phyloP scores from a whole-genome alignment of 1,284 basidiomycete genomes.

The Puccinia brachypodii region DNA sequence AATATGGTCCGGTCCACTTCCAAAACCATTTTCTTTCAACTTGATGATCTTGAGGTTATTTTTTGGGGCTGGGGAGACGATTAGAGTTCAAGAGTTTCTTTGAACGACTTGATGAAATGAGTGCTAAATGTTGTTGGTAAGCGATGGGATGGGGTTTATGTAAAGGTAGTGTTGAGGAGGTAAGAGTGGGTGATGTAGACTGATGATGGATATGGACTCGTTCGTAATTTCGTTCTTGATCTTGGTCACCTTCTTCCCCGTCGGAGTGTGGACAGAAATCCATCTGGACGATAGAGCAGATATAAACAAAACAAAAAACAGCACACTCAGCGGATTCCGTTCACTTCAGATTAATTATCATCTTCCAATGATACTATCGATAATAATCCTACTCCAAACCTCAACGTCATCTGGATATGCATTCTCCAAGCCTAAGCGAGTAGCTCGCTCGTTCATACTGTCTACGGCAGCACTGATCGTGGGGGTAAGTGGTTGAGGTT shows the following conservation, averaged over 20 bases:
- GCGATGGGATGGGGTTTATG: conserved; percentile 44
- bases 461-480: conserved; percentile 16
- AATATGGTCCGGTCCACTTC: neutral
- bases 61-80: neutral
- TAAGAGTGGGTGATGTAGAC: neutral
- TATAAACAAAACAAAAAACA: neutral
- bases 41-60: neutral
- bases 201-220: neutral
- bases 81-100: conserved; percentile 19
- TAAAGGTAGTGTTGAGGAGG: conserved; percentile 8
- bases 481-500: neutral
- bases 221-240: conserved; percentile 4
- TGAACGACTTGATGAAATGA: conserved; percentile 17
- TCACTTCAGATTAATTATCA: neutral
- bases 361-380: neutral
- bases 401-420: conserved; percentile 10
- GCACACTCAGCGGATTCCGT: neutral
- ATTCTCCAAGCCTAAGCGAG: conserved; percentile 23
- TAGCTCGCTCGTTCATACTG: conserved; percentile 27
- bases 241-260: conserved; percentile 8
- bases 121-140: conserved; percentile 47
- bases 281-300: neutral
- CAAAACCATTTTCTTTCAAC: neutral
- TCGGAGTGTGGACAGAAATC: conserved; percentile 17
- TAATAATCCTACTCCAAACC: conserved; percentile 34